These are phyloP conservation scores for Pyrenopolyporus hunteri DNA, from an alignment of 495 filamentous ascomycete species.

Conservation along the genomic window DNA sequence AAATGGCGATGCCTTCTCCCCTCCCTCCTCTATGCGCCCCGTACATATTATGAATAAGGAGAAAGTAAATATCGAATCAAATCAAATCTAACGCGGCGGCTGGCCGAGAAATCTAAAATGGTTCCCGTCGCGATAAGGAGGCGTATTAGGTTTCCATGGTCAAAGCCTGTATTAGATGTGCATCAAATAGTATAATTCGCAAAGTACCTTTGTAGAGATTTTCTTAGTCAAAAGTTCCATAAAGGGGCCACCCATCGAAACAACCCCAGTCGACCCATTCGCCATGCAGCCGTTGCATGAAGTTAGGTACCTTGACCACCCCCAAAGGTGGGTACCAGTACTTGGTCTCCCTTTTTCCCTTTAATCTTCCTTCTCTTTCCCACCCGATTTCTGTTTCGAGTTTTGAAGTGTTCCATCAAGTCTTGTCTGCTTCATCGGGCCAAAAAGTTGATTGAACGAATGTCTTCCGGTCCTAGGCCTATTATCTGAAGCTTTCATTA, in stretches of 20 bases:
- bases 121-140: no score
- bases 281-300: no score
- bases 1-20: no score
- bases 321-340: conserved; percentile 38
- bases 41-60: no score
- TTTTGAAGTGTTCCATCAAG: conserved; percentile 24
- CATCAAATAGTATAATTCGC: no score
- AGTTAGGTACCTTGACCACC: conserved; percentile 37
- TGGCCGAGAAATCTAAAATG: conserved; percentile 2
- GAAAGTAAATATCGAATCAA: not conserved
- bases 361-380: conserved; percentile 35
- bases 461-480: not conserved
- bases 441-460: no score
- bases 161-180: no score
- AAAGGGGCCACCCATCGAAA: conserved; percentile 29
- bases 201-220: conserved; percentile 18
- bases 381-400: conserved; percentile 36
- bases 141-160: no score
- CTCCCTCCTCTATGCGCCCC: no score
- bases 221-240: conserved; percentile 39
- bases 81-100: not conserved
- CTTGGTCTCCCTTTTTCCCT: conserved; percentile 39
- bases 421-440: not conserved
- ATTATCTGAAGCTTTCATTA: conserved; percentile 16
- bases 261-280: conserved; percentile 28